Evolutionary conservation across 306 rosid species (phyloP), one percentile per base, ranked within the genome.

Genomic region (Castanea crenata): DNA sequence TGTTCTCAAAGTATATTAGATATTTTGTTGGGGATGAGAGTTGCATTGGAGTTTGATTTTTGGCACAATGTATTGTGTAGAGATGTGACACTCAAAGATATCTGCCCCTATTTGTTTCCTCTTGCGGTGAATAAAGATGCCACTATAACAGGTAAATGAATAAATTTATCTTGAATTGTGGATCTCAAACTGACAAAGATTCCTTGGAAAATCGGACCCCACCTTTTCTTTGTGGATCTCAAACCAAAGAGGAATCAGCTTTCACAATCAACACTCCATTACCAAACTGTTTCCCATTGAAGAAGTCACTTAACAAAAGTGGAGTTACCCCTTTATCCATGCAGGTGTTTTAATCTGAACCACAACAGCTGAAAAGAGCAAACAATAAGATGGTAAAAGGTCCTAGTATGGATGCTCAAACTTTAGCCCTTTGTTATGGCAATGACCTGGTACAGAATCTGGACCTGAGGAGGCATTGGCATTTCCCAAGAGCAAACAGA

Each of bases 151-250:
- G 46, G 46, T 7, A 38, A 38, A 38, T 38, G 46, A 38, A 7
- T 38, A 38, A 7, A 38, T 38, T 38, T 38, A 38, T 7, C 11
- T 38, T 38, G 46, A 38, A 38, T 38, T 38, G 46, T 38, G 46
- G 46, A 38, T 38, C 46, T 38, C 46, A 38, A 38, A 38, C 11
- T 10, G 97, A 90, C 78, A 77, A 81, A 34, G 95, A 82, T 56
- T 49, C 79, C 68, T 6, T 69, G 21, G 83, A 82, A 29, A 44
- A 80, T 76, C 82, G 91, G 44, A 65, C 71, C 56, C 94, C 92
- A 20, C 91, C 79, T 81, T 89, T 88, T 79, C 78, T 90, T 51
- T 95, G 97, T 38, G 95, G 93, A 15, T 95, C 92, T 41, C 6
- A 87, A 31, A 82, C 87, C 15, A 90, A 86, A 73, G 97, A 92